Base-by-base conservation (phyloP, 2,329 filamentous ascomycete species). In the Cadophora gregata region DNA sequence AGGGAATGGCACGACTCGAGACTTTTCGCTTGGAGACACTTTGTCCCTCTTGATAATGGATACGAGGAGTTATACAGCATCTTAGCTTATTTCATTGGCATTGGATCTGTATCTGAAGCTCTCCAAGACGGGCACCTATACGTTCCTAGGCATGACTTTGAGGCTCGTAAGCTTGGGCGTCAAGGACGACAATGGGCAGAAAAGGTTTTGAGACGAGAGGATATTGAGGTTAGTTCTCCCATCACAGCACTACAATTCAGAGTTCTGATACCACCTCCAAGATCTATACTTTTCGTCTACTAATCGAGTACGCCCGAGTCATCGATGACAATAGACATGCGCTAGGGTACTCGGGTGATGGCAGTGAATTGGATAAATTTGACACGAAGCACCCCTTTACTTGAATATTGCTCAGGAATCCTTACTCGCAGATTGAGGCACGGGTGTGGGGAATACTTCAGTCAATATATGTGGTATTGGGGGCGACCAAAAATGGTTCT, bases 1-100 rank as follows among this genome's bases (percentile, higher is more conserved):
- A 84, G 86, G 24, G 92, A 96, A 77, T 96, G 92, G 92, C 92
- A 94, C 74, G 91, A 94, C 76, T 85, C 84, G 53, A 84, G 92
- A 2, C 81, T 95, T 1, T 81, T 93, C 1, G 84, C 90, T 0
- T 96, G 92, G 92, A 87, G 88, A 73, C 92, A 96, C 78, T 95
- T 92, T 73, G 88, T 93, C 1, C 92, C 92, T 19, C 88, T 95
- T 85, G 90, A 93, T 75, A 91, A 86, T 74, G 85, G 88, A 1
- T 93, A 89, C 73, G 80, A 85, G 42, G 92, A 94, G 71, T 84
- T 91, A 73, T 93, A 88, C 68, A 88, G 86, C 51, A 88, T 93
- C 64, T 83, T 93, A 82, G 87, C 90, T 65, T 94, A 92, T 74
- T 93, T 94, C 73, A 75, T 92, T 4, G 89, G 89, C 1, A 88